Percentiles rank a stretch among this genome's conserved stretches.
Evolutionary conservation across 805 yeast genomes (phyloP).

Genomic region (Cyberlindnera petersonii): DNA sequence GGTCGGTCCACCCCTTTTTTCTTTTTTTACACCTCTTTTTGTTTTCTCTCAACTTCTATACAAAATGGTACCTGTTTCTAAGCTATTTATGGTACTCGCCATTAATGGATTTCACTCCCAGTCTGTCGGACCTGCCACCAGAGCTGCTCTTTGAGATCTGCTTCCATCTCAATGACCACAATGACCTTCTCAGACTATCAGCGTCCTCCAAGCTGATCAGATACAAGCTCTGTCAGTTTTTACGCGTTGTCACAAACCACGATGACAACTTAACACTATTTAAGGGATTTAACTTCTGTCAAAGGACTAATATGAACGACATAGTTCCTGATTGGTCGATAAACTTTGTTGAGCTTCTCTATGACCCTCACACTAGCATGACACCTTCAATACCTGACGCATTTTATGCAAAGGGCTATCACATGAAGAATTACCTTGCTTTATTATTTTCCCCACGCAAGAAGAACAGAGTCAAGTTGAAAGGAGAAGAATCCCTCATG

Average conservation of each 20-base stretch:
- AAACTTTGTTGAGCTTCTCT: conserved; percentile 7
- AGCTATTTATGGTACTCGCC: too few relatives aligned
- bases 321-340: conserved; percentile 9
- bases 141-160: conserved; percentile 8
- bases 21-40: conserved; percentile 7
- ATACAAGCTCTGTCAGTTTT: background rate
- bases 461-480: background rate
- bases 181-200: conserved; percentile 5
- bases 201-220: background rate
- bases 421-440: conserved; percentile 7
- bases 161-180: conserved; percentile 5
- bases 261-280: background rate
- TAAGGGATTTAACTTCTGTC: conserved; percentile 1
- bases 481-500: conserved; percentile 1
- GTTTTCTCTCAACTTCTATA: background rate
- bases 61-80: too few relatives aligned
- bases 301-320: background rate
- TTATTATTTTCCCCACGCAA: conserved; percentile 1
- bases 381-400: conserved; percentile 2
- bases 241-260: conserved; percentile 9
- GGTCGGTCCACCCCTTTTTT: background rate
- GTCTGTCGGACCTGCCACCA: conserved; percentile 1
- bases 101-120: too few relatives aligned
- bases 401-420: background rate
- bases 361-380: conserved; percentile 1